Conservation (phyloP, 192 early-diverging fungal species). For the Neocallimastix lanati region DNA sequence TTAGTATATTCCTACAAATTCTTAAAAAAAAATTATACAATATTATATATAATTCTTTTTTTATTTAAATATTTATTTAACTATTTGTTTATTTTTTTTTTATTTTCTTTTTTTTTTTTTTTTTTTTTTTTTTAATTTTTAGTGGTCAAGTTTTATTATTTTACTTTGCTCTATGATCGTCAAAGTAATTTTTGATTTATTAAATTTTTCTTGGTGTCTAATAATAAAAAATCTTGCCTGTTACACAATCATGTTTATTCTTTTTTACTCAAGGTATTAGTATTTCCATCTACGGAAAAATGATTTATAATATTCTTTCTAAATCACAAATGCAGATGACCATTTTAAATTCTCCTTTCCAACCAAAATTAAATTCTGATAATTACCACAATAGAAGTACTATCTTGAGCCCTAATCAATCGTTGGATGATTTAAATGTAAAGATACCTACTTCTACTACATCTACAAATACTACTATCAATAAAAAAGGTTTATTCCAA, state of each 20-base stretch:
- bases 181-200: background rate
- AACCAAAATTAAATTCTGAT: background rate
- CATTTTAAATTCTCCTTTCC: background rate
- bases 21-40: no score
- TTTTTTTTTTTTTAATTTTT: no score
- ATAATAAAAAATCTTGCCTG: background rate
- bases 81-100: no score
- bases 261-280: background rate
- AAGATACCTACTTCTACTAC: no score
- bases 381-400: background rate
- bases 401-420: no score
- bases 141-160: background rate
- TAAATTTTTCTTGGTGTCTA: background rate
- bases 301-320: background rate
- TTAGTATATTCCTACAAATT: no score
- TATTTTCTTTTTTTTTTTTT: no score
- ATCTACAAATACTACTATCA: no score
- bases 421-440: no score
- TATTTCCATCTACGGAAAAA: background rate
- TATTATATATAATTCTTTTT: no score
- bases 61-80: no score
- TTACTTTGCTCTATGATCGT: background rate
- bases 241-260: background rate
- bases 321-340: background rate
- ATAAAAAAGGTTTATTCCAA: no score